Evolutionary conservation across 2,329 filamentous ascomycete genomes (phyloP), one percentile per base, ranked within the genome.

Genomic region (Stagonosporopsis cucurbitacearum): DNA sequence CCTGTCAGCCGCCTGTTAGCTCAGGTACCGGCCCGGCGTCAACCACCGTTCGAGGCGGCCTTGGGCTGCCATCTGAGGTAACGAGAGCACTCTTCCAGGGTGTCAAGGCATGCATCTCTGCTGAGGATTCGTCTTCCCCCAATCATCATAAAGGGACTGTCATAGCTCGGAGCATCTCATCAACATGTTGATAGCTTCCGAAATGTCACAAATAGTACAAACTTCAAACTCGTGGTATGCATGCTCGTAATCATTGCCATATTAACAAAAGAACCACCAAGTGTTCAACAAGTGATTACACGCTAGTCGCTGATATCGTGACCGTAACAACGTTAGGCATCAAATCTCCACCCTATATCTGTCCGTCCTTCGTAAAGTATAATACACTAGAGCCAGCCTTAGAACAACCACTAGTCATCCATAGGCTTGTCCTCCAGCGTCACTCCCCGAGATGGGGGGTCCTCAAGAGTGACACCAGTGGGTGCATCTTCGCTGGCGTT

Each of bases 351-450:
- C 41, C 58, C 46, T 45, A 47, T 52, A 35, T 56, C 43, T 42
- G 43, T 51, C 30, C 23, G 19, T 51, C 47, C 47, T 44, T 56
- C 53, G 32, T 56, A 26, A 55, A n/a, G 35, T 36, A 44, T 32
- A 49, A 36, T n/a, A 39, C 50, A 40, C 47, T 32, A n/a, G 41
- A 41, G 39, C 37, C 35, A 28, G 45, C 36, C 47, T 56, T 26
- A 56, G 37, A 56, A 56, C 37, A 48, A 56, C 70, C 58, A 70
- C 66, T 72, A 90, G 75, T 91, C 88, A 76, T 91, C 88, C 87
- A 92, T 91, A n/a, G 89, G 87, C 75, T 85, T 87, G 73, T 92
- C 89, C 68, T 86, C 86, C 68, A 92, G 79, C 63, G 86, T 88
- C 37, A 92, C 88, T 6, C 87, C 85, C 46, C 78, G 74, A 41